Base-by-base conservation (phyloP, 2,329 filamentous ascomycete species). In the Setomelanomma holmii region DNA sequence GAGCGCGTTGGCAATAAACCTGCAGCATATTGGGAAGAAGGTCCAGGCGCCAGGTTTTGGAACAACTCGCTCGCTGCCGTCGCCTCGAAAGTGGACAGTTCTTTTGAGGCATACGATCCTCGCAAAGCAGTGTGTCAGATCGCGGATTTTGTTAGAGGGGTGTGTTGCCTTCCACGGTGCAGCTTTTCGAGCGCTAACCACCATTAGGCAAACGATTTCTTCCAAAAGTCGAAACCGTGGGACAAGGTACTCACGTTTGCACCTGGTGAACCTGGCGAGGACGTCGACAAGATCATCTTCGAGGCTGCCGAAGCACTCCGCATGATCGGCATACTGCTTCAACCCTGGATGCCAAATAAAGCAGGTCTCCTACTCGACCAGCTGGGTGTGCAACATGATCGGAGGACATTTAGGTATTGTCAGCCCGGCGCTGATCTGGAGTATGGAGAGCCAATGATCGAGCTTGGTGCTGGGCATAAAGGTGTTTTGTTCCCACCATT, bases 341-440 rank as follows among this genome's bases (percentile, higher is more conserved):
- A 96, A 73, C 92, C 95, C 1, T 90, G 93, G 68, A 96, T 99
- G 83, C 95, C 95, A 0, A 80, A 78, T 35, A 96, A 96, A 74
- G 84, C 91, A 40, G 75, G 76, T 10, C 78, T 85, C 60, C 75
- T 97, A 24, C 82, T 99, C 0, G 89, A 96, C 70, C 83, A 88
- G 66, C 78, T 99, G 7, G 88, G 89, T 1, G 92, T 99, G 4
- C 76, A 79, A 3, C 71, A 78, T 7, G 80, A 83, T 8, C 84
- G 83, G 45, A 82, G 93, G 50, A 83, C 79, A 0, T 83, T 91
- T 53, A 78, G 82, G 16, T 83, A 86, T 69, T 88, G 91, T 4
- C 70, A 61, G 21, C 76, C 87, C 22, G 86, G 86, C 1, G 80
- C 76, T 7, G 95, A 98, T 75, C 66, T 79, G 30, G 78, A 81